Evolutionary conservation across 345 rosid species (phyloP), one percentile per base, ranked within the genome.

Genomic region (Lepidium sativum): DNA sequence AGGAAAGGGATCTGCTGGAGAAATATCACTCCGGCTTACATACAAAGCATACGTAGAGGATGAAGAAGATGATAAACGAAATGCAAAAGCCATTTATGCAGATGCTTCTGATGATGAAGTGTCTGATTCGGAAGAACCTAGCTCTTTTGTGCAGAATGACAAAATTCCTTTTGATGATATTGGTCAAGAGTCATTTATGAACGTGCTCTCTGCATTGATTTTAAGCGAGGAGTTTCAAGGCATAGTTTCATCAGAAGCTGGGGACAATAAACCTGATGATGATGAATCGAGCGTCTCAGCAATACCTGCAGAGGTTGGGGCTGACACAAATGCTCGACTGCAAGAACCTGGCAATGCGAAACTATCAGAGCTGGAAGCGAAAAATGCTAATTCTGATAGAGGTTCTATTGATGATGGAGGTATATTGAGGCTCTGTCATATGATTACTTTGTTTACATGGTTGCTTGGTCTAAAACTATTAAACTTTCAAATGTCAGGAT

Each of bases 31-130:
- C 68, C 85, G 99, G 65, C 86, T 94, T 47, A 94, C 97, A 43
- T 94, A 90, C 75, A 94, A 94, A 83, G 96, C 84, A 50, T 94
- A 90, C 66, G 97, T 90, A 64, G 97, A 94, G 80, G 99, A 94
- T 59, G 99, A 90, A 81, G 99, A 90, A 69, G 97, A 94, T 72
- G 95, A 86, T 66, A 80, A 72, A 47, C 42, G 75, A 42, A 71
- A 59, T 45, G 80, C 75, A 52, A 82, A 66, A 79, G 71, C 80
- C 14, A 39, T 49, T 40, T 79, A 80, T 50, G 68, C 77, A 14
- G 85, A 84, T 73, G 75, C 58, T 64, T 87, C 91, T 0, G 97
- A 88, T 72, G 95, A 88, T 71, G 99, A 94, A 65, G 64, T 77
- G 66, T 84, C 84, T 54, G 97, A 88, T 75, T 63, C 77, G 5